A percentile compares a stretch with the other conserved stretches of the same genome.
Evolutionary conservation across 1,284 basidiomycete genomes (phyloP).

Genomic region (Boletus mariae): DNA sequence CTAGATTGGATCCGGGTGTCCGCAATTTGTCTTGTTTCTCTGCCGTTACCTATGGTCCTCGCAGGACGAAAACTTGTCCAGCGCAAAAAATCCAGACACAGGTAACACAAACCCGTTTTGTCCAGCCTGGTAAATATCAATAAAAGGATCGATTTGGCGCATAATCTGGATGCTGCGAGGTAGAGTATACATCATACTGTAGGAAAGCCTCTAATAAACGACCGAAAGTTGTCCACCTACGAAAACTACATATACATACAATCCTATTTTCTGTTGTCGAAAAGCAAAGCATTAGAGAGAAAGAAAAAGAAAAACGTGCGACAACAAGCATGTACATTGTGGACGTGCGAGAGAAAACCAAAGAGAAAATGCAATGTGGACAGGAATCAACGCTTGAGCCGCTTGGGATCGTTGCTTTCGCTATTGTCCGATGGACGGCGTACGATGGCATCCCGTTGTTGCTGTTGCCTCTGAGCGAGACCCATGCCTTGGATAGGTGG

Average conservation of each 20-base stretch:
- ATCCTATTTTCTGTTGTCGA: not conserved
- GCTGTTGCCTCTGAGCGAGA: constrained; percentile 36
- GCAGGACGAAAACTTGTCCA: not conserved
- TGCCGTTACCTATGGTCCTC: not conserved
- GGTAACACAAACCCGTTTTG: no score
- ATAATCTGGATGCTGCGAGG: no score
- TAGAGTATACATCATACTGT: no score
- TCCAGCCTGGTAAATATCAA: no score
- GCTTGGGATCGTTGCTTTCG: constrained; percentile 48
- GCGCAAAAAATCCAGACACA: no score
- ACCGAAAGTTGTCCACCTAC: not conserved
- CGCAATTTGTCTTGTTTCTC: not conserved
- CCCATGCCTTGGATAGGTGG: constrained; percentile 43
- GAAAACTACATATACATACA: not conserved
- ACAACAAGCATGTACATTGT: not conserved
- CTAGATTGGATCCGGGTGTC: not conserved
- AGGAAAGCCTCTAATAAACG: not conserved
- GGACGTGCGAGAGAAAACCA: not conserved
- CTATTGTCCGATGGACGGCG: constrained; percentile 39
- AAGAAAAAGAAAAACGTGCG: not conserved
- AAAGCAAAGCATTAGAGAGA: not conserved
- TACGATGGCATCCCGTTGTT: constrained; percentile 14
- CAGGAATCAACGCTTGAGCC: constrained; percentile 38
- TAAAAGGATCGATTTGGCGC: no score
- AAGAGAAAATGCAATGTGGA: no score